Evolutionary conservation across 805 yeast species (phyloP), one percentile per base, ranked within the genome.

Genomic region (Metschnikowia matae): DNA sequence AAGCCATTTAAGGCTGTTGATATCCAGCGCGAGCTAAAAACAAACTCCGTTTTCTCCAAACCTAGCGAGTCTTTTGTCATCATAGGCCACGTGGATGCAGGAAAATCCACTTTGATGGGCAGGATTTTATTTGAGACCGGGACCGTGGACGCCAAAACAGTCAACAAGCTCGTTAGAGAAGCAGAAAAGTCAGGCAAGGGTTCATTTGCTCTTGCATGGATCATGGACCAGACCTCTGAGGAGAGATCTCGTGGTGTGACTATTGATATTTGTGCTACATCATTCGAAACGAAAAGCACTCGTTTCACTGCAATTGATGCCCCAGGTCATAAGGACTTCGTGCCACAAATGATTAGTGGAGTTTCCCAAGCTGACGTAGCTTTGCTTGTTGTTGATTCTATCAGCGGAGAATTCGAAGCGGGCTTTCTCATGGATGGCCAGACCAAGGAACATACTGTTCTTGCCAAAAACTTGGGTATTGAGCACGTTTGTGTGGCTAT

Each of bases 61-160:
- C 86, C 87, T 1, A 78, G 73, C 48, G 68, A 83, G 45, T 79
- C 86, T n/a, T 85, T 85, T 59, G 90, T 87, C 33, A 89, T 87
- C 3, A 85, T 87, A 56, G 94, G 95, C 10, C 95, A 87, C 64
- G 92, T 87, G 6, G 95, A 87, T 65, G 88, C 92, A 0, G 95
- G 95, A 14, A 87, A 87, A 61, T 84, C 90, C 2, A 87, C 95
- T 1, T 71, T 87, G 46, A 80, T 87, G 80, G 95, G 95, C 6
- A 67, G 94, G 43, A 64, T 87, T 36, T 64, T 87, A 38, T 82
- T 80, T 52, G 92, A 87, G 58, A 65, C 79, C 26, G 85, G 86
- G 6, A 82, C 82, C 2, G 82, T 87, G 4, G 86, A 84, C 58
- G 77, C 82, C 35, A 80, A 82, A 46, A 79, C 85, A 0, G 74